A percentile compares a stretch with the other conserved stretches of the same genome.
These are phyloP conservation scores for Podaxis sp. DNA, from an alignment of 768 basidiomycete genomes.

Conservation along the genomic window DNA sequence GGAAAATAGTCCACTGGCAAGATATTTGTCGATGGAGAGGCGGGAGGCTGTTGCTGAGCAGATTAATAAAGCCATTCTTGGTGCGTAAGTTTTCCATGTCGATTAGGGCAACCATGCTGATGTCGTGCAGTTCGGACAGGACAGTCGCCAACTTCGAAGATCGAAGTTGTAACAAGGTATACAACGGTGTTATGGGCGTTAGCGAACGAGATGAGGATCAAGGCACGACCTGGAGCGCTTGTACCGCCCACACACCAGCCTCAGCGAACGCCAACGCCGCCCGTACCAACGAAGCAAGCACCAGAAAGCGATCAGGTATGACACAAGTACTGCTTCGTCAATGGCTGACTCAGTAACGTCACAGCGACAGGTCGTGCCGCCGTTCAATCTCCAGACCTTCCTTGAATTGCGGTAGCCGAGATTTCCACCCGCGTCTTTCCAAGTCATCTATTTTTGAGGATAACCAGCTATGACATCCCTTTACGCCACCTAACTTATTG, in stretches of 20 bases:
- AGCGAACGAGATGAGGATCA: conserved; percentile 50
- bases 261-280: conserved; percentile 12
- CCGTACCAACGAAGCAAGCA: conserved; percentile 17
- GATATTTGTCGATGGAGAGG: conserved; percentile 74
- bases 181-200: conserved; percentile 61
- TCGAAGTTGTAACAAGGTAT: conserved; percentile 68
- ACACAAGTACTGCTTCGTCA: not conserved
- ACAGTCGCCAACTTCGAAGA: conserved; percentile 51
- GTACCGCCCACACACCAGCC: conserved; percentile 36
- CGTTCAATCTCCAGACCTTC: conserved; percentile 56
- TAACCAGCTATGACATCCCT: not conserved
- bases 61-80: conserved; percentile 81
- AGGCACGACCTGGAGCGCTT: conserved; percentile 46
- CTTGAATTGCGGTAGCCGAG: conserved; percentile 37
- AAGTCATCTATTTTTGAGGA: not conserved
- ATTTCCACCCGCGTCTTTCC: not conserved
- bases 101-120: not conserved
- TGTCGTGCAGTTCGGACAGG: conserved; percentile 46
- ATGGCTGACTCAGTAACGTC: not conserved
- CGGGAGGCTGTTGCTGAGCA: conserved; percentile 85
- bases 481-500: conserved; percentile 5
- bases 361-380: conserved; percentile 40
- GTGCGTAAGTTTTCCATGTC: conserved; percentile 45
- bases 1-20: conserved; percentile 70
- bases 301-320: conserved; percentile 10